Percentiles rank a stretch among this genome's conserved stretches.
phyloP scores from a whole-genome alignment of 176 grass and related monocot genomes.

The Eleusine indica region DNA sequence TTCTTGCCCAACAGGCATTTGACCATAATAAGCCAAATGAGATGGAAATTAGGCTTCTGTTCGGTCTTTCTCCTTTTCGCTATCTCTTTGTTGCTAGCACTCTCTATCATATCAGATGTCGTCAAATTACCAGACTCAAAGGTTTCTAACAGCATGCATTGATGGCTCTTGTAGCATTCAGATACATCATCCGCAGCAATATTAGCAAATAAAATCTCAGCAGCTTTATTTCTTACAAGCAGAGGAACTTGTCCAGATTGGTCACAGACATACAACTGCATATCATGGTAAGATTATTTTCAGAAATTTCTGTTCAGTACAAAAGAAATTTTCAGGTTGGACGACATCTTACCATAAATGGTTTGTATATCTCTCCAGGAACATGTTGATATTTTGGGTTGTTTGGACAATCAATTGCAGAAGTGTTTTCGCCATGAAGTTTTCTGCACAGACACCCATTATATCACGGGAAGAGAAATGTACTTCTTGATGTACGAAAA shows the following conservation, averaged over 20 bases:
- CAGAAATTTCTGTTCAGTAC: slow-evolving; percentile 5
- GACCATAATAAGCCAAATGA: slow-evolving; percentile 57
- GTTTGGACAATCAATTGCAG: slow-evolving; percentile 49
- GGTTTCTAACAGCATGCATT: slow-evolving; percentile 15
- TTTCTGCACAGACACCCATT: slow-evolving; percentile 46
- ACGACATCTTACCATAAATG: slow-evolving; percentile 54
- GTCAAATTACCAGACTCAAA: slow-evolving; percentile 7
- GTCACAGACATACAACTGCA: slow-evolving; percentile 59
- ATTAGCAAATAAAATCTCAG: slow-evolving; percentile 65
- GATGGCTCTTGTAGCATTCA: slow-evolving; percentile 38
- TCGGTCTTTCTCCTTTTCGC: slow-evolving; percentile 1
- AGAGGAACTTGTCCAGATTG: slow-evolving; percentile 65
- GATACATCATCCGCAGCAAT: slow-evolving; percentile 56
- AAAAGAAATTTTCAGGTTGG: background rate
- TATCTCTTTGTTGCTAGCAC: background rate
- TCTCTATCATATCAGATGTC: slow-evolving; percentile 3
- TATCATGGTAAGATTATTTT: background rate
- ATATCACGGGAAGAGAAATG: slow-evolving; percentile 12
- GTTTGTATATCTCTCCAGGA: slow-evolving; percentile 54
- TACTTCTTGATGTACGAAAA: slow-evolving; percentile 5
- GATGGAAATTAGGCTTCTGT: slow-evolving; percentile 55
- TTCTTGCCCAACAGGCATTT: slow-evolving; percentile 61
- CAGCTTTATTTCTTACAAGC: slow-evolving; percentile 68
- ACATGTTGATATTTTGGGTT: slow-evolving; percentile 61
- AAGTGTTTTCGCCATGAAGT: slow-evolving; percentile 7